Percentiles rank a stretch among this genome's conserved stretches.
phyloP scores from a whole-genome alignment of 371 early-diverging fungal species.

The Haplosporangium sp. region DNA sequence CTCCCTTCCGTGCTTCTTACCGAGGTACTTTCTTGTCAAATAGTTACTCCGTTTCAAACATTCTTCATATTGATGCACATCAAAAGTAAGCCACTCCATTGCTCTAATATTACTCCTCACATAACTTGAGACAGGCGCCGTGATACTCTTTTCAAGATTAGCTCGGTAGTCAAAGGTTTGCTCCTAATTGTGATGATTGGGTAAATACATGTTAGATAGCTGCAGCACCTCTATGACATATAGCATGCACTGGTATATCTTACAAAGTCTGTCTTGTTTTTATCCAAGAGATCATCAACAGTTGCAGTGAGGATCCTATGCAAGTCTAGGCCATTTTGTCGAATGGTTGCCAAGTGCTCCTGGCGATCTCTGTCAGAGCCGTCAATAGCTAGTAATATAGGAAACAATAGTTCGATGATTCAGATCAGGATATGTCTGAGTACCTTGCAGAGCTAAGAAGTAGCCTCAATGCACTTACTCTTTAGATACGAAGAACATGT shows the following conservation, averaged over 20 bases:
- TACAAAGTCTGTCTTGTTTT: slow-evolving; percentile 21
- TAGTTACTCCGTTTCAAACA: slow-evolving; percentile 40
- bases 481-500: slow-evolving; percentile 42
- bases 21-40: slow-evolving; percentile 37
- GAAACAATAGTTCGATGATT: neutral
- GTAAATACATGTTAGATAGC: neutral
- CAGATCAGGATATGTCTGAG: neutral
- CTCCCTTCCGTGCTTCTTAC: slow-evolving; percentile 3
- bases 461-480: slow-evolving; percentile 19
- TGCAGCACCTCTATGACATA: neutral
- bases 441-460: neutral
- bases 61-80: slow-evolving; percentile 20
- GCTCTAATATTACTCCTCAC: slow-evolving; percentile 28
- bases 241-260: neutral
- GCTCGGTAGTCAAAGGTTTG: slow-evolving; percentile 5
- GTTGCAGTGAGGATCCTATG: slow-evolving; percentile 43
- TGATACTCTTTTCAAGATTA: slow-evolving; percentile 23
- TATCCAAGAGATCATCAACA: slow-evolving; percentile 33
- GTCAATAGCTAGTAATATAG: slow-evolving; percentile 20
- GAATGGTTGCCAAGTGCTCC: slow-evolving; percentile 21
- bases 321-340: slow-evolving; percentile 31
- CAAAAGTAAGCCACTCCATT: slow-evolving; percentile 52
- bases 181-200: neutral
- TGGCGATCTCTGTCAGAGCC: slow-evolving; percentile 37
- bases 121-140: slow-evolving; percentile 1